phyloP scores from a whole-genome alignment of 129 eudicot species.

The Flaveria linearis region DNA sequence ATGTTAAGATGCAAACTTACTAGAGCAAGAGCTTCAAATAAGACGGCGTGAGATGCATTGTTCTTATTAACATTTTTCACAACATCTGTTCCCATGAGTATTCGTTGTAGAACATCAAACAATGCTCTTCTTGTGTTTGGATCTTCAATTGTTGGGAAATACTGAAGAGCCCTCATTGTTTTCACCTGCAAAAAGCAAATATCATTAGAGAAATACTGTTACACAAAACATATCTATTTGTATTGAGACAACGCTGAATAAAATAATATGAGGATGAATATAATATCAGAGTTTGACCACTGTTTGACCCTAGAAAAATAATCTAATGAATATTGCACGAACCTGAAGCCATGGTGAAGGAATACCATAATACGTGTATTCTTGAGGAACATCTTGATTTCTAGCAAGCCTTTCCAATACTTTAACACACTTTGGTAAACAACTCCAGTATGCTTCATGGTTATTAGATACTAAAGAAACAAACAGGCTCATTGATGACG shows the following conservation, averaged over 20 bases:
- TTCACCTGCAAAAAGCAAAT: slow-evolving; percentile 65
- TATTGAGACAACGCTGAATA: slow-evolving; percentile 5
- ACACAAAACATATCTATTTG: background rate
- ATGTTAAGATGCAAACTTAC: slow-evolving; percentile 49
- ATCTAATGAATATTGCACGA: slow-evolving; percentile 34
- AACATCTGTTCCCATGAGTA: slow-evolving; percentile 95
- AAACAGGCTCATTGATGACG: slow-evolving; percentile 93
- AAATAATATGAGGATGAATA: slow-evolving; percentile 5
- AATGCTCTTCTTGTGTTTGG: slow-evolving; percentile 85
- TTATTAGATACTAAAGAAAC: slow-evolving; percentile 90
- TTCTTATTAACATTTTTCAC: slow-evolving; percentile 98
- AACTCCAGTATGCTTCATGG: slow-evolving; percentile 94
- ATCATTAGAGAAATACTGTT: background rate
- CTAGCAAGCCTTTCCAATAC: slow-evolving; percentile 87
- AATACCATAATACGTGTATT: slow-evolving; percentile 95
- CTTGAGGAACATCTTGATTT: slow-evolving; percentile 94
- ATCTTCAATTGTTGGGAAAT: slow-evolving; percentile 96
- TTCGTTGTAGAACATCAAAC: slow-evolving; percentile 94
- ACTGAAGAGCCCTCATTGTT: slow-evolving; percentile 97
- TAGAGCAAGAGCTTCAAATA: slow-evolving; percentile 98
- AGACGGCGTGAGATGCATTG: slow-evolving; percentile 98
- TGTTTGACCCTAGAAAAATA: slow-evolving; percentile 20
- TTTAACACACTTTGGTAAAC: slow-evolving; percentile 97
- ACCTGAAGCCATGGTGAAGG: slow-evolving; percentile 99
- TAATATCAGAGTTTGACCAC: slow-evolving; percentile 10